phyloP scores from a whole-genome alignment of 805 yeast species.

The Nakazawaea holstii region DNA sequence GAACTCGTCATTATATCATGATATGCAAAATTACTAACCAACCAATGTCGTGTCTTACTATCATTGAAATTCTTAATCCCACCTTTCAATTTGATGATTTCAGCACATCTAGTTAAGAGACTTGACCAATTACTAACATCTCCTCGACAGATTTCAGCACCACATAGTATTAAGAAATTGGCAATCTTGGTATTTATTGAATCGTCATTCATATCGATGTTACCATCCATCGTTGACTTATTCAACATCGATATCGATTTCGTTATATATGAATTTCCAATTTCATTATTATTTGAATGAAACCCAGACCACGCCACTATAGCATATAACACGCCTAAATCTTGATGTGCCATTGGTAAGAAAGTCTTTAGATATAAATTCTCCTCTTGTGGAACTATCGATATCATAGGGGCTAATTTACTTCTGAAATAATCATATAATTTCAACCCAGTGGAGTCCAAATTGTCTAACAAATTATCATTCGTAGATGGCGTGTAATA shows the following conservation, averaged over 20 bases:
- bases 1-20: conserved; percentile 71
- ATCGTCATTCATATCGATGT: conserved; percentile 16
- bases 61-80: conserved; percentile 43
- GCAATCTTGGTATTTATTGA: conserved; percentile 48
- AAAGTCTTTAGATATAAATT: conserved; percentile 48
- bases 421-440: conserved; percentile 46
- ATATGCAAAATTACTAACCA: conserved; percentile 73
- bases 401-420: conserved; percentile 34
- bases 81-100: conserved; percentile 48
- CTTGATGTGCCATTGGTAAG: conserved; percentile 49
- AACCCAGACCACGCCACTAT: conserved; percentile 53
- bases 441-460: conserved; percentile 29
- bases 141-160: conserved; percentile 81
- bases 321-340: conserved; percentile 45
- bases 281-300: conserved; percentile 21
- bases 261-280: conserved; percentile 39
- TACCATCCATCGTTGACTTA: conserved; percentile 12
- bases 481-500: conserved; percentile 24
- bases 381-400: conserved; percentile 44
- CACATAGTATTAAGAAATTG: conserved; percentile 59
- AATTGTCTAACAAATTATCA: conserved; percentile 20
- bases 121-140: conserved; percentile 74
- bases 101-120: conserved; percentile 61
- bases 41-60: conserved; percentile 61
- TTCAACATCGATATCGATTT: conserved; percentile 40